Evolutionary conservation across 352 stramenopile genomes (phyloP).

Genomic region (Phytophthora tentaculata): DNA sequence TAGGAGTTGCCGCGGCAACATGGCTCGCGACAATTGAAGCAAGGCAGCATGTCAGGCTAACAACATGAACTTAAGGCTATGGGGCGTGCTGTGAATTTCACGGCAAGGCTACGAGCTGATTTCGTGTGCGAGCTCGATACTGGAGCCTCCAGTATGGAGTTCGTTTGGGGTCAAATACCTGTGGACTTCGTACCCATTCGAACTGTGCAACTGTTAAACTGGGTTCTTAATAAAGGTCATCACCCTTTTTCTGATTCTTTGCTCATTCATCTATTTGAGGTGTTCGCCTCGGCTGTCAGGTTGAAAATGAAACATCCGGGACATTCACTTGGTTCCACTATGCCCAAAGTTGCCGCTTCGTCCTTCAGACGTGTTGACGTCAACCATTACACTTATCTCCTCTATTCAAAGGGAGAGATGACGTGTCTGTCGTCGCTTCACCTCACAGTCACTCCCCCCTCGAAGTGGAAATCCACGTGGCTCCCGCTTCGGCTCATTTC

Average conservation of each 20-base stretch:
- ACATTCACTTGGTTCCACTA: constrained; percentile 35
- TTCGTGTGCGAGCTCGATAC: no score
- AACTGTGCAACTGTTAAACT: background rate
- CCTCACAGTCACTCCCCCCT: constrained; percentile 12
- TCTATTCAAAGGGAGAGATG: constrained; percentile 18
- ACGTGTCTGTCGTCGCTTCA: constrained; percentile 10
- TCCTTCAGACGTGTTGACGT: constrained; percentile 20
- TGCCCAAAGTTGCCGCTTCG: constrained; percentile 6
- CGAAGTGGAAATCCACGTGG: constrained; percentile 17
- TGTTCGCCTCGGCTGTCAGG: constrained; percentile 18
- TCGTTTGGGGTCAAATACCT: background rate
- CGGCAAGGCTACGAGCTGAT: no score
- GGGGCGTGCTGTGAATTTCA: no score
- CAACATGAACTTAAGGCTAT: no score
- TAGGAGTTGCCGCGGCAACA: no score
- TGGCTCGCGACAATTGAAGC: no score
- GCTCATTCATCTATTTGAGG: constrained; percentile 15
- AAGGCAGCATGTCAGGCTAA: no score
- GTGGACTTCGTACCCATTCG: no score
- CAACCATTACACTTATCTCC: background rate
- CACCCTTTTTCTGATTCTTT: background rate
- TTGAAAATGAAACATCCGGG: constrained; percentile 25
- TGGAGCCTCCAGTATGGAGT: background rate
- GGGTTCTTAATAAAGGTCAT: background rate
- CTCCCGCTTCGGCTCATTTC: constrained; percentile 31